Conservation (phyloP, 805 yeast species). For the Saturnispora diversa region DNA sequence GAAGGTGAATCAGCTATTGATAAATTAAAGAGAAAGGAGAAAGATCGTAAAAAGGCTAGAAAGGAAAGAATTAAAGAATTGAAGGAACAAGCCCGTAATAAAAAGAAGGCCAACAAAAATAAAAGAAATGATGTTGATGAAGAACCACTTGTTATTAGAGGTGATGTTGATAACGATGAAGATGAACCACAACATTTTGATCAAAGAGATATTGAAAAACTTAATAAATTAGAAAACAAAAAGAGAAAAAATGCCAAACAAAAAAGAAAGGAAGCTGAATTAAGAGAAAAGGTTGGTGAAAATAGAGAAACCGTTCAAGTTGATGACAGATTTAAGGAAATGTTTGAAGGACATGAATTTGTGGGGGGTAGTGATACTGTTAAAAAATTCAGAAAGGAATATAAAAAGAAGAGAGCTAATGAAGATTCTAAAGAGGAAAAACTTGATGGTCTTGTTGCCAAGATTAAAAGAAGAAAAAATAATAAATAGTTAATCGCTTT, state of each 20-base stretch:
- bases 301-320: slow-evolving; percentile 37
- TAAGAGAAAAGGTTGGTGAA: slow-evolving; percentile 33
- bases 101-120: slow-evolving; percentile 27
- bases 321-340: slow-evolving; percentile 80
- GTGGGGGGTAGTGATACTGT: slow-evolving; percentile 91
- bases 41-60: slow-evolving; percentile 84
- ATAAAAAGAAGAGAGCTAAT: slow-evolving; percentile 32
- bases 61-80: slow-evolving; percentile 64
- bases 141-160: slow-evolving; percentile 64
- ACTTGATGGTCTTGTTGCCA: slow-evolving; percentile 36
- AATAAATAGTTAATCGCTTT: background rate
- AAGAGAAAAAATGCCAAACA: slow-evolving; percentile 40
- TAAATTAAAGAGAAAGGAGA: slow-evolving; percentile 76
- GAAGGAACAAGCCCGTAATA: slow-evolving; percentile 43
- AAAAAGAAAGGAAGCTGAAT: slow-evolving; percentile 43
- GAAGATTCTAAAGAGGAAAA: slow-evolving; percentile 13
- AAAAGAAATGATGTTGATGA: slow-evolving; percentile 32
- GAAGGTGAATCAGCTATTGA: slow-evolving; percentile 57
- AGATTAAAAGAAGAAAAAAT: slow-evolving; percentile 35
- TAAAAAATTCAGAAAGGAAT: slow-evolving; percentile 72
- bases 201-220: slow-evolving; percentile 68
- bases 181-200: slow-evolving; percentile 56
- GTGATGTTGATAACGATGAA: slow-evolving; percentile 60
- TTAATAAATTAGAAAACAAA: slow-evolving; percentile 51
- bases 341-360: slow-evolving; percentile 78